These are phyloP conservation scores for Mycena chlorophos DNA, from an alignment of 768 basidiomycete species.

Conservation along the genomic window DNA sequence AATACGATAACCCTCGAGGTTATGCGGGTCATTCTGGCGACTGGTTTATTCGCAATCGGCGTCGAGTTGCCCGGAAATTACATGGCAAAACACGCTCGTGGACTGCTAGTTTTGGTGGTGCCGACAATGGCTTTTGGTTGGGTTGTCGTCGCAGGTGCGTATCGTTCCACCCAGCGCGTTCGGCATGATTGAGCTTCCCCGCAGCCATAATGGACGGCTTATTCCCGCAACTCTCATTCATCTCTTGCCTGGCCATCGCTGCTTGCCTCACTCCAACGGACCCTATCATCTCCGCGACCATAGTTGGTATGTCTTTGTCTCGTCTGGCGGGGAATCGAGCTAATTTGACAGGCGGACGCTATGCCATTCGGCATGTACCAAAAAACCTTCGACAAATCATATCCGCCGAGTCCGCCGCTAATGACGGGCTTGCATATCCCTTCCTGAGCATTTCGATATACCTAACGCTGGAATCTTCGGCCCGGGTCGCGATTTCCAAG, in stretches of 20 bases:
- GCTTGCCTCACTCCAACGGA: conserved; percentile 94
- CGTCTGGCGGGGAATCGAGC: background rate
- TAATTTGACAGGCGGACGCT: conserved; percentile 57
- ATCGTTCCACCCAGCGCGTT: background rate
- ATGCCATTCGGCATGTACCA: conserved; percentile 69
- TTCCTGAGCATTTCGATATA: conserved; percentile 88
- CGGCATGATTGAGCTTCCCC: background rate
- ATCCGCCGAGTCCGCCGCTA: conserved; percentile 88
- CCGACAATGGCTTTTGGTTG: conserved; percentile 87
- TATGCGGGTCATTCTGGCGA: conserved; percentile 85
- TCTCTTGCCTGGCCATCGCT: conserved; percentile 82
- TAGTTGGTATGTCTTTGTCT: conserved; percentile 49
- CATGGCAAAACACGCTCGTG: conserved; percentile 75
- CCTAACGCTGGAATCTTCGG: conserved; percentile 69
- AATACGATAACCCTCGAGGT: conserved; percentile 80
- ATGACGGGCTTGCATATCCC: conserved; percentile 95
- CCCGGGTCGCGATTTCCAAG: conserved; percentile 65
- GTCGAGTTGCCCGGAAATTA: conserved; percentile 89
- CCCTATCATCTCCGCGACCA: conserved; percentile 87
- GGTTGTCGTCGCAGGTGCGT: conserved; percentile 69
- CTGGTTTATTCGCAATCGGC: conserved; percentile 92
- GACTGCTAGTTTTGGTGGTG: conserved; percentile 67
- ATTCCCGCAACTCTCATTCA: conserved; percentile 69
- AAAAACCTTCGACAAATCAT: conserved; percentile 76
- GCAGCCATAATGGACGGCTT: conserved; percentile 66